A percentile compares a stretch with the other conserved stretches of the same genome.
Evolutionary conservation across 495 filamentous ascomycete species (phyloP).

Genomic region (Xylaria grammica): DNA sequence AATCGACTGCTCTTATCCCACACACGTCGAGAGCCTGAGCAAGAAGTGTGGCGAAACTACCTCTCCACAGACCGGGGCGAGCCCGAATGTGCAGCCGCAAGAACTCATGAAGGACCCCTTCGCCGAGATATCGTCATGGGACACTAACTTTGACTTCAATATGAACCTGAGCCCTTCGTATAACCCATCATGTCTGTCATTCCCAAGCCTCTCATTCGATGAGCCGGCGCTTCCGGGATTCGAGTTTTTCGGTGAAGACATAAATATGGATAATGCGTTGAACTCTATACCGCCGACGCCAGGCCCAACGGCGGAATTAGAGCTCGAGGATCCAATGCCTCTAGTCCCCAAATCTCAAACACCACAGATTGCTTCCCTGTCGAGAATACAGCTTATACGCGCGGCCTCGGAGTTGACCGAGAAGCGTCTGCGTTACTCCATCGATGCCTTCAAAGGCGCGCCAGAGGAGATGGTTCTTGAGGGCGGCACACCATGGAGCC

Average conservation of each 20-base stretch:
- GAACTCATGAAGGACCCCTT: constrained; percentile 1
- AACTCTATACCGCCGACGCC: constrained; percentile 1
- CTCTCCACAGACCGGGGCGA: not conserved
- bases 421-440: constrained; percentile 49
- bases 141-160: constrained; percentile 23
- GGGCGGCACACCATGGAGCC: constrained; percentile 56
- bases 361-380: not conserved
- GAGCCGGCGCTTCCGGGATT: constrained; percentile 3
- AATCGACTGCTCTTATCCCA: constrained; percentile 51
- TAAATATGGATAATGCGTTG: not conserved
- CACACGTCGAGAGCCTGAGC: constrained; percentile 15
- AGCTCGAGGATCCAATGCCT: constrained; percentile 10
- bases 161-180: constrained; percentile 10
- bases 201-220: constrained; percentile 15
- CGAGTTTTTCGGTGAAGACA: constrained; percentile 6
- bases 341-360: not conserved
- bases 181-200: not conserved
- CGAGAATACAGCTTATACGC: constrained; percentile 10
- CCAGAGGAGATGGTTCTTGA: constrained; percentile 54
- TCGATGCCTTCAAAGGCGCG: constrained; percentile 47
- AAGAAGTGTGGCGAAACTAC: not conserved
- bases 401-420: constrained; percentile 28
- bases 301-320: not conserved
- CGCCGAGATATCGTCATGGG: constrained; percentile 17
- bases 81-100: constrained; percentile 2